Percentiles rank a stretch among this genome's conserved stretches.
Conservation (phyloP, 2,329 filamentous ascomycete species). For the Aureobasidium uvarum region DNA sequence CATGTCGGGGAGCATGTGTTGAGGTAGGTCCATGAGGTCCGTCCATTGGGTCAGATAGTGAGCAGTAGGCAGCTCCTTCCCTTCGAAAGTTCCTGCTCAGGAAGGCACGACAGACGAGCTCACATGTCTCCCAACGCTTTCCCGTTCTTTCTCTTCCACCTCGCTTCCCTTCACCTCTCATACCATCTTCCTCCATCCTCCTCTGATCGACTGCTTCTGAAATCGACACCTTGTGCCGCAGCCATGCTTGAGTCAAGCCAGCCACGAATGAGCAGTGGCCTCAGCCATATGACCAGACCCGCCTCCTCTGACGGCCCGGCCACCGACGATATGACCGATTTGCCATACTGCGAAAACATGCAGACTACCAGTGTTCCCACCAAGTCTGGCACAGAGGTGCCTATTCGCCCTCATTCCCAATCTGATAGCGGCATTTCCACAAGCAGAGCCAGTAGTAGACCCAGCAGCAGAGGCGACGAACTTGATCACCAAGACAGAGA, state of each 20-base stretch:
- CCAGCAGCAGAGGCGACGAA: slow-evolving; percentile 11
- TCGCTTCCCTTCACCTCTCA: neutral
- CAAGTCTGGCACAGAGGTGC: slow-evolving; percentile 6
- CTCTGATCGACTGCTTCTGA: neutral
- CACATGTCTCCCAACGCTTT: neutral
- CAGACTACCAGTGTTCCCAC: slow-evolving; percentile 13
- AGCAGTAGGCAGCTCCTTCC: slow-evolving; percentile 11
- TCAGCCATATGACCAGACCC: neutral
- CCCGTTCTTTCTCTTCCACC: neutral
- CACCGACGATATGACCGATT: neutral
- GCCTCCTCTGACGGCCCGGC: neutral
- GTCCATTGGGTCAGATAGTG: too few species aligned
- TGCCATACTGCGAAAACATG: neutral
- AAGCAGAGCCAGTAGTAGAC: slow-evolving; percentile 5
- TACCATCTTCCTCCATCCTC: neutral
- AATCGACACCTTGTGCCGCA: neutral
- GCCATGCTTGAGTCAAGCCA: slow-evolving; percentile 7
- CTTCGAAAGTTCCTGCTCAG: neutral
- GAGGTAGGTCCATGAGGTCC: neutral
- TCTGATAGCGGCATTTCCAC: neutral
- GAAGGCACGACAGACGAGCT: neutral
- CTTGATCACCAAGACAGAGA: neutral
- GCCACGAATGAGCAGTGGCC: neutral
- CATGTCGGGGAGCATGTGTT: neutral
- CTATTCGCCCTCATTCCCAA: neutral